Base-by-base conservation (phyloP, 371 early-diverging fungal genomes). In the Mucor velutinosus region DNA sequence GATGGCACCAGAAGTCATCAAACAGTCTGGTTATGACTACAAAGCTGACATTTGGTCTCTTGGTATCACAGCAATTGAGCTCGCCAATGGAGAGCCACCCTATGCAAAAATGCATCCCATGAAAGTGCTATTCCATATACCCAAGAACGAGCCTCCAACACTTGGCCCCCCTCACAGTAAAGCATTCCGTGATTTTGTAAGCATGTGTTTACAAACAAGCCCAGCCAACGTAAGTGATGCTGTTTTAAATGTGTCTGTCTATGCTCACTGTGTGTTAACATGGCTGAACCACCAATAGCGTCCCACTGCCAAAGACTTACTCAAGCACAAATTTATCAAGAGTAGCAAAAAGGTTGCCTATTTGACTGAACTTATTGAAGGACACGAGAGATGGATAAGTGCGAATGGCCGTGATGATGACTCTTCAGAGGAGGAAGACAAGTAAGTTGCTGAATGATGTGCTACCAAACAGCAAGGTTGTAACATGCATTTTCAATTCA, bases 1-100 rank as follows among this genome's bases (percentile, higher is more conserved):
- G 95, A 97, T 99, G 95, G 99, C 98, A 2, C 99, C 99, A 6
- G 98, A 99, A 82, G 97, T 99, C 0, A 99, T 99, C 67, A 91
- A 90, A 69, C 94, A 95, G 77, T 92, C 94, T 4, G 97, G 96
- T 15, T 99, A 99, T 72, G 93, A 96, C 78, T 88, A 88, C 77
- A 97, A 96, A 77, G 98, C 97, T 0, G 99, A 99, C 83, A 96
- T 99, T 45, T 99, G 99, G 99, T 94, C 95, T 49, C 80, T 99
- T 33, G 99, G 99, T 11, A 98, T 99, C 66, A 97, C 99, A 4
- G 96, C 99, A 0, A 96, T 98, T 35, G 99, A 99, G 79, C 82
- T 99, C 53, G 96, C 97, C 41, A 93, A 90, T 62, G 96, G 97
- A 2, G 89, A 91, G 67, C 96, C 98, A 29, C 99, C 99, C 17